Evolutionary conservation across 768 basidiomycete species (phyloP).

Genomic region (Hericium alpestre): DNA sequence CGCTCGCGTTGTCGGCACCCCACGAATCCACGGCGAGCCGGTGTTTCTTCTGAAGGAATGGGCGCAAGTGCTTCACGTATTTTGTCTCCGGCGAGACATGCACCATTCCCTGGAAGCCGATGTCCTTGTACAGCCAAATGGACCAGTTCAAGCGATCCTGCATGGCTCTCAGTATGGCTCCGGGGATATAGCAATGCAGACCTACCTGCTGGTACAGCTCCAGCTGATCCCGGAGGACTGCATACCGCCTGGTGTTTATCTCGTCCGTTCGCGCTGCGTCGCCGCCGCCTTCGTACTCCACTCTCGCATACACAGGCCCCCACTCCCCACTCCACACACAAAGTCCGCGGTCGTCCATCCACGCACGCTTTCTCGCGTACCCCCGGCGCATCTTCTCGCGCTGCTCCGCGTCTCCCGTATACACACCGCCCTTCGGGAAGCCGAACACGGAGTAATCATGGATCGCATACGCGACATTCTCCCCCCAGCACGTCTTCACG

Average conservation of each 20-base stretch:
- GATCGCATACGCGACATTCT: conserved; percentile 28
- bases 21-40: conserved; percentile 28
- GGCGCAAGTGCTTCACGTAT: conserved; percentile 28
- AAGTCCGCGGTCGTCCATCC: conserved; percentile 23
- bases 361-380: conserved; percentile 28
- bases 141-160: conserved; percentile 11
- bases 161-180: not conserved
- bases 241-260: conserved; percentile 28
- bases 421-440: conserved; percentile 24
- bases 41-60: conserved; percentile 30
- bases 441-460: conserved; percentile 31
- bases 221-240: conserved; percentile 28
- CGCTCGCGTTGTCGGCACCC: conserved; percentile 24
- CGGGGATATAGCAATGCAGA: not conserved
- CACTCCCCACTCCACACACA: conserved; percentile 31
- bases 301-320: conserved; percentile 31
- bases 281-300: conserved; percentile 17
- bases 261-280: conserved; percentile 20
- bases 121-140: conserved; percentile 10
- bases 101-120: conserved; percentile 25
- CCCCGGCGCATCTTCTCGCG: conserved; percentile 16
- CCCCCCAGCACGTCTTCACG: conserved; percentile 19
- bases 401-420: conserved; percentile 21
- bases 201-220: conserved; percentile 25
- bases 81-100: conserved; percentile 26